Conservation (phyloP, 257 asterid genomes). For the Salvia splendens region DNA sequence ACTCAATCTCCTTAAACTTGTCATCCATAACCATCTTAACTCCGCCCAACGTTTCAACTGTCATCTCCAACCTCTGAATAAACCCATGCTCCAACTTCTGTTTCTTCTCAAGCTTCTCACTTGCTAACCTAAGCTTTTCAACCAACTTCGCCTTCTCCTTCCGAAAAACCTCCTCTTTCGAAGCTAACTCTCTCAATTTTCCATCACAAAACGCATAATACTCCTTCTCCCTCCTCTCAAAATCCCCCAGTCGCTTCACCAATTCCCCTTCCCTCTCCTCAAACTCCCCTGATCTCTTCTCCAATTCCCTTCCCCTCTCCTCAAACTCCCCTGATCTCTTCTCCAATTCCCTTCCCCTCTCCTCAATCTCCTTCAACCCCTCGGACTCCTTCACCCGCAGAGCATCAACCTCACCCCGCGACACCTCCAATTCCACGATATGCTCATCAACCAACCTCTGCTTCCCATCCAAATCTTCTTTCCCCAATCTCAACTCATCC, state of each 20-base stretch:
- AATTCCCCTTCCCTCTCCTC: slow-evolving; percentile 29
- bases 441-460: slow-evolving; percentile 34
- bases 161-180: slow-evolving; percentile 33
- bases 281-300: slow-evolving; percentile 17
- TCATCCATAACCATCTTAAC: slow-evolving; percentile 29
- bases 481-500: slow-evolving; percentile 32
- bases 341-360: slow-evolving; percentile 33
- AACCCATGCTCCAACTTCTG: slow-evolving; percentile 25
- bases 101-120: slow-evolving; percentile 28
- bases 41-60: slow-evolving; percentile 6
- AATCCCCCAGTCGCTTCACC: slow-evolving; percentile 30
- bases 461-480: slow-evolving; percentile 38
- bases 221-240: slow-evolving; percentile 34
- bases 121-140: slow-evolving; percentile 23
- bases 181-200: slow-evolving; percentile 30
- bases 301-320: slow-evolving; percentile 30
- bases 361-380: slow-evolving; percentile 27
- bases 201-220: background rate
- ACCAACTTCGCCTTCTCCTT: slow-evolving; percentile 24
- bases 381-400: slow-evolving; percentile 7
- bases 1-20: slow-evolving; percentile 33
- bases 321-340: no score
- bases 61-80: slow-evolving; percentile 25
- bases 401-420: slow-evolving; percentile 17
- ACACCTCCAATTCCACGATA: slow-evolving; percentile 36